Evolutionary conservation across 1,284 basidiomycete genomes (phyloP), one percentile per base, ranked within the genome.

Genomic region (Boletus semigastroideus): DNA sequence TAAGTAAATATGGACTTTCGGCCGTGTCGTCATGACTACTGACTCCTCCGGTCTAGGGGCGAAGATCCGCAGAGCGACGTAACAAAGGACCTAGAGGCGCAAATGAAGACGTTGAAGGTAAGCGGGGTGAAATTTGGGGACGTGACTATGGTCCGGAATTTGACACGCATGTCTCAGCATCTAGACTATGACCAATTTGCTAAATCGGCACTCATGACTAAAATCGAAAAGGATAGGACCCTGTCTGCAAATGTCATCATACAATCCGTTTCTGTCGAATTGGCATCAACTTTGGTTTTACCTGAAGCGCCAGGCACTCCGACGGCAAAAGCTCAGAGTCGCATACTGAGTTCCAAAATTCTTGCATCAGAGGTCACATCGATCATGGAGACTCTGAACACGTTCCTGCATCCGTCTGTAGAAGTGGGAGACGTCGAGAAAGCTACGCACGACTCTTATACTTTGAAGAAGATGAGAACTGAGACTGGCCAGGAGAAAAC

Each of bases 301-400:
- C 67, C 65, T 3, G 69, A 69, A 11, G 53, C 60, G 2, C 63
- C 76, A 11, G 77, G 78, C n/a, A 74, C 78, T 20, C 68, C 77
- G 2, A 63, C 72, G 16, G 76, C 78, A 8, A 90, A 88, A 68
- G 81, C 88, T 1, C 84, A 90, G 60, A 85, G 80, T 52, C 82
- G 89, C 27, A 71, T 95, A 22, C 74, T 89, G 40, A 92, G 90
- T 61, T 87, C 87, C 2, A 94, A 91, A 67, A 69, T 78, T 17
- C 74, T 94, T 12, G 86, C 90, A 0, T 75, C 78, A 13, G 82
- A 82, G 56, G 75, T 92, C 3, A 72, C 73, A 16, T 63, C 65
- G 19, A 78, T 80, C 16, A 64, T 94, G 0, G 73, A 78, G 10
- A 74, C 77, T 53, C 61, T 90, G 10, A 72, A 70, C 56, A 61